Conservation (phyloP, 257 asterid species). For the Cruciata laevipes region DNA sequence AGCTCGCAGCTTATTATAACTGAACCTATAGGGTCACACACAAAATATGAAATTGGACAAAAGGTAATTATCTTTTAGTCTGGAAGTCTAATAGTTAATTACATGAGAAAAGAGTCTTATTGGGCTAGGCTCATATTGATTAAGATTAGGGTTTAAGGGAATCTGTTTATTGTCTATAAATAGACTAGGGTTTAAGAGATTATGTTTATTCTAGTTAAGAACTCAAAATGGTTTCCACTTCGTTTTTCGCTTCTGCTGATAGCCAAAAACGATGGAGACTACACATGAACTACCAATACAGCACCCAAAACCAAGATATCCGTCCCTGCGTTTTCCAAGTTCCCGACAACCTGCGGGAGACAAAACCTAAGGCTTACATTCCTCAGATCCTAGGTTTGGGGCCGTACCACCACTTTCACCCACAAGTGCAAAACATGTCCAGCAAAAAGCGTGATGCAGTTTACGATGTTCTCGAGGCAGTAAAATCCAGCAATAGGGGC, state of each 20-base stretch:
- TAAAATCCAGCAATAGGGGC: background rate
- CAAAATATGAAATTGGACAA: too few relatives aligned
- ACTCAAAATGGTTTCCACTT: background rate
- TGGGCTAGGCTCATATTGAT: too few relatives aligned
- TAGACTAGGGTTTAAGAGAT: too few relatives aligned
- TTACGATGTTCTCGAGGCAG: too few relatives aligned
- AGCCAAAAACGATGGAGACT: background rate
- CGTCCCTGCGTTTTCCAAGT: background rate
- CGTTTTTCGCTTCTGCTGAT: background rate
- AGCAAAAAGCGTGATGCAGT: background rate
- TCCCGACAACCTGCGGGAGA: background rate
- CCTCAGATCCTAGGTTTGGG: background rate
- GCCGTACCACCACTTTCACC: slow-evolving; percentile 1
- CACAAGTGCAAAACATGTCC: background rate
- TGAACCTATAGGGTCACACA: too few relatives aligned
- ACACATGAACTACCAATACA: background rate
- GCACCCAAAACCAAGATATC: background rate
- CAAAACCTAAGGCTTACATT: background rate
- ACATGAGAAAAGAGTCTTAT: too few relatives aligned
- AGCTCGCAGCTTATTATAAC: too few relatives aligned
- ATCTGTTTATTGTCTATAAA: too few relatives aligned
- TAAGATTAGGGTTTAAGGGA: too few relatives aligned
- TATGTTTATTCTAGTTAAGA: too few relatives aligned
- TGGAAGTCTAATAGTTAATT: too few relatives aligned
- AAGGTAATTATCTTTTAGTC: too few relatives aligned